Percentiles rank a stretch among this genome's conserved stretches.
These are phyloP conservation scores for Pseudogymnoascus sp. DNA, from an alignment of 2,329 filamentous ascomycete species.

Conservation along the genomic window DNA sequence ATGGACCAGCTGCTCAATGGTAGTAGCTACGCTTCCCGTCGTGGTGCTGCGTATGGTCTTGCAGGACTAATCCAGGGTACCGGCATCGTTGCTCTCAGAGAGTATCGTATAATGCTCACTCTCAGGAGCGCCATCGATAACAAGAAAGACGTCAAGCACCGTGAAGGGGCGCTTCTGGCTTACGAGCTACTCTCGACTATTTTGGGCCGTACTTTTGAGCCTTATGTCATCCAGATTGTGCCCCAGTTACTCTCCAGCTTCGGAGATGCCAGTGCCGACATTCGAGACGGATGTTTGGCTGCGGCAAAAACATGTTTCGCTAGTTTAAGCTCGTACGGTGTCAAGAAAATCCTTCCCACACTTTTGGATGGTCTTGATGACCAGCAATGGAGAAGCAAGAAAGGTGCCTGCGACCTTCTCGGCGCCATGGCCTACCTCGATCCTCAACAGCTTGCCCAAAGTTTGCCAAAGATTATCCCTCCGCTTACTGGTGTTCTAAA, in stretches of 20 bases:
- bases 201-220: constrained; percentile 83
- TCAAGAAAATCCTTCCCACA: constrained; percentile 87
- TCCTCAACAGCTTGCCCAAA: constrained; percentile 84
- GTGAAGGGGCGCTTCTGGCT: constrained; percentile 80
- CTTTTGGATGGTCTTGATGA: constrained; percentile 88
- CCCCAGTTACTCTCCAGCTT: constrained; percentile 84
- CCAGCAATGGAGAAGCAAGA: constrained; percentile 95
- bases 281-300: constrained; percentile 85
- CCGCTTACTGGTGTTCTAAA: constrained; percentile 89
- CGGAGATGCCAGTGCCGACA: constrained; percentile 78
- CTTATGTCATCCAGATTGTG: constrained; percentile 92
- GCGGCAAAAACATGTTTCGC: constrained; percentile 92
- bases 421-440: constrained; percentile 98
- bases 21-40: constrained; percentile 85
- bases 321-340: constrained; percentile 86
- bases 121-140: constrained; percentile 81
- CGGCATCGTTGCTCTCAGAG: constrained; percentile 70
- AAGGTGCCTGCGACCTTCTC: constrained; percentile 90
- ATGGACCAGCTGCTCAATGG: constrained; percentile 74
- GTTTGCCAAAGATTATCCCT: constrained; percentile 92
- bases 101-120: constrained; percentile 76
- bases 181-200: constrained; percentile 85
- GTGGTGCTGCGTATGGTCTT: constrained; percentile 89
- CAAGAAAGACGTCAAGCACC: constrained; percentile 82
- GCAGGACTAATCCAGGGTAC: constrained; percentile 84